Percentiles rank a stretch among this genome's conserved stretches.
phyloP scores from a whole-genome alignment of 371 early-diverging fungal species.

The Mucor mucedo region DNA sequence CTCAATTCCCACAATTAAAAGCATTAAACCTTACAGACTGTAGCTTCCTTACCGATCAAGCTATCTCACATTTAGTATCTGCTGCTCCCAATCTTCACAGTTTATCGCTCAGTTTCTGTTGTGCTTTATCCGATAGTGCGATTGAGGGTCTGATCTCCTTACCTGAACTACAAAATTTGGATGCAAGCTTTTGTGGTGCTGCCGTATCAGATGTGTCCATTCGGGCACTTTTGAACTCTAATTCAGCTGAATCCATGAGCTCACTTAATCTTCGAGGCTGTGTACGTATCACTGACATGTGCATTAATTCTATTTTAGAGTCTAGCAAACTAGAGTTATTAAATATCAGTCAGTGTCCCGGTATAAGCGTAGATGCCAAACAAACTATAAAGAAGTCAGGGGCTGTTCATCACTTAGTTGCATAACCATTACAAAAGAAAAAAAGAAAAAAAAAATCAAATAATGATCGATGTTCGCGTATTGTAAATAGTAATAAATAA shows the following conservation, averaged over 20 bases:
- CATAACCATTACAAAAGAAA: conserved; percentile 3
- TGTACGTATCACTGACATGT: conserved; percentile 66
- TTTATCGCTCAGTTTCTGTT: conserved; percentile 79
- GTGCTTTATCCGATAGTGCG: conserved; percentile 73
- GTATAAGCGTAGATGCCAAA: conserved; percentile 26
- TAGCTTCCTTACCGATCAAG: conserved; percentile 76
- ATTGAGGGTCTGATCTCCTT: conserved; percentile 56
- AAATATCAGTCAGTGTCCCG: conserved; percentile 43
- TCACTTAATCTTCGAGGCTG: conserved; percentile 54
- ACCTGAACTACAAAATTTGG: conserved; percentile 56
- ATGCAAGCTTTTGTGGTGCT: conserved; percentile 76
- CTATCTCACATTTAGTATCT: conserved; percentile 71
- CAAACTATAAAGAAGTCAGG: conserved; percentile 19
- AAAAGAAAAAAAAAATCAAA: background rate
- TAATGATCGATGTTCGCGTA: background rate
- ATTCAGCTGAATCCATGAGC: conserved; percentile 1
- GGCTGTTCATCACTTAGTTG: conserved; percentile 22
- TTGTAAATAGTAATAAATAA: background rate
- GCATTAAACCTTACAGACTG: conserved; percentile 76
- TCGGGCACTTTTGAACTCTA: conserved; percentile 35
- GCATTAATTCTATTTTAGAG: conserved; percentile 46
- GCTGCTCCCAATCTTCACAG: conserved; percentile 70
- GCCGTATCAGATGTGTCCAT: conserved; percentile 76
- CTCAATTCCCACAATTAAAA: conserved; percentile 46
- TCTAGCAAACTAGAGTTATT: conserved; percentile 11